A percentile compares a stretch with the other conserved stretches of the same genome.
Conservation (phyloP, 306 rosid genomes). For the Senna siamea region DNA sequence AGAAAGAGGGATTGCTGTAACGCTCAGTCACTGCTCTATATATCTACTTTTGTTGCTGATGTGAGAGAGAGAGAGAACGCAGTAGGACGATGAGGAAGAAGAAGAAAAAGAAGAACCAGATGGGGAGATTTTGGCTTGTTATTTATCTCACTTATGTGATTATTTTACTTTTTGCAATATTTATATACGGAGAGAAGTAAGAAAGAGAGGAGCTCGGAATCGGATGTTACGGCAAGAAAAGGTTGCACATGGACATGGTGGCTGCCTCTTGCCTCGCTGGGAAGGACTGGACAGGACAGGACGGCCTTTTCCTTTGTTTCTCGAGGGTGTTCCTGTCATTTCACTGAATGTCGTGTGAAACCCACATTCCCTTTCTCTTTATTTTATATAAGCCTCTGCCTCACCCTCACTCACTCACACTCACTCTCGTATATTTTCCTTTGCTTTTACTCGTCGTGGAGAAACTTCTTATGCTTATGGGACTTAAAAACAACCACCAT, state of each 20-base stretch:
- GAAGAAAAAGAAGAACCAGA: constrained; percentile 30
- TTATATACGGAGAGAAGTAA: background rate
- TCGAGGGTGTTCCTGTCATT: background rate
- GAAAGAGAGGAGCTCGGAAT: constrained; percentile 20
- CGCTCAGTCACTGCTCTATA: constrained; percentile 9
- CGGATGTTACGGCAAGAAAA: constrained; percentile 21
- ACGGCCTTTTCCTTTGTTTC: background rate
- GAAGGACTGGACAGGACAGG: background rate
- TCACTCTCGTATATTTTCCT: background rate
- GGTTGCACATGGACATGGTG: constrained; percentile 16
- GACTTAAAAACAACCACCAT: background rate
- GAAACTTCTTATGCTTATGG: background rate
- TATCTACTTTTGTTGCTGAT: constrained; percentile 2
- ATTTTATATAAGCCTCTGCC: background rate
- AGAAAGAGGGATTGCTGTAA: constrained; percentile 23
- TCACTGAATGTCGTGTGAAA: background rate
- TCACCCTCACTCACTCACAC: too few species aligned
- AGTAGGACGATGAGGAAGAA: background rate
- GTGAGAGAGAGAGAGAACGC: constrained; percentile 5
- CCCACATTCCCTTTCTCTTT: background rate
- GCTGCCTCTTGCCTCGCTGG: background rate
- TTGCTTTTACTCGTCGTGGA: too few species aligned
- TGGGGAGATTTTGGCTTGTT: constrained; percentile 45
- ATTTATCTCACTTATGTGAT: background rate
- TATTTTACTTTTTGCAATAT: too few species aligned